Percentiles rank a stretch among this genome's conserved stretches.
Evolutionary conservation across 108 stramenopile genomes (phyloP).

Genomic region (Skeletonema grethae): DNA sequence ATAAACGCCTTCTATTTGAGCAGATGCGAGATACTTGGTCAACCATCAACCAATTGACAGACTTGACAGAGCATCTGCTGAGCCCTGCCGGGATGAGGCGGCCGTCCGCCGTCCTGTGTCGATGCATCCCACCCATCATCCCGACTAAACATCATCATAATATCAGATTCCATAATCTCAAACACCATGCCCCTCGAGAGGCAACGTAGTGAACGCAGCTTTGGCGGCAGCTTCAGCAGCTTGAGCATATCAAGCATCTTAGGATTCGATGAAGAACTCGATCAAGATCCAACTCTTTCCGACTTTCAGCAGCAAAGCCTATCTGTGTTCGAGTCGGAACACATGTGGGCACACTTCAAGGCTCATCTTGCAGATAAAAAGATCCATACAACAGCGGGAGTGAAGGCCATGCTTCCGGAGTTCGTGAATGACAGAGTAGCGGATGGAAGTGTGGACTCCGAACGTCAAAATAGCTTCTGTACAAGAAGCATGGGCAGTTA

Average conservation of each 20-base stretch:
- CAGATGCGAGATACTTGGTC: no score
- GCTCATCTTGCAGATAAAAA: background rate
- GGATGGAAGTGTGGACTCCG: background rate
- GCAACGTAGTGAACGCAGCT: background rate
- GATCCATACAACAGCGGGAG: background rate
- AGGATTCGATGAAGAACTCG: background rate
- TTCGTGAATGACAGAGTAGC: background rate
- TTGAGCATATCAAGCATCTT: background rate
- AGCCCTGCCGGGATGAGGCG: no score
- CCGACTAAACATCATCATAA: no score
- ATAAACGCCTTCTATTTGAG: no score
- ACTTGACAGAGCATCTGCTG: no score
- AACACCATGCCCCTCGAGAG: background rate
- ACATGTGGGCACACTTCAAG: constrained; percentile 13
- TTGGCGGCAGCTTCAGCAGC: background rate
- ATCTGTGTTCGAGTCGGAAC: constrained; percentile 3
- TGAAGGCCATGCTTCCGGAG: background rate
- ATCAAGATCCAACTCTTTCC: background rate
- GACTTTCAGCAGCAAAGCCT: constrained; percentile 1
- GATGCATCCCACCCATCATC: no score
- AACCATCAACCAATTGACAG: no score
- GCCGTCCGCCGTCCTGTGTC: no score
- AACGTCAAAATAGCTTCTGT: background rate
- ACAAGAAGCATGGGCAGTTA: background rate
- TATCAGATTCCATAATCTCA: no score